Percentiles rank a stretch among this genome's conserved stretches.
These are phyloP conservation scores for Haematococcus sp. DNA, from an alignment of 139 green algal genomes.

Conservation along the genomic window DNA sequence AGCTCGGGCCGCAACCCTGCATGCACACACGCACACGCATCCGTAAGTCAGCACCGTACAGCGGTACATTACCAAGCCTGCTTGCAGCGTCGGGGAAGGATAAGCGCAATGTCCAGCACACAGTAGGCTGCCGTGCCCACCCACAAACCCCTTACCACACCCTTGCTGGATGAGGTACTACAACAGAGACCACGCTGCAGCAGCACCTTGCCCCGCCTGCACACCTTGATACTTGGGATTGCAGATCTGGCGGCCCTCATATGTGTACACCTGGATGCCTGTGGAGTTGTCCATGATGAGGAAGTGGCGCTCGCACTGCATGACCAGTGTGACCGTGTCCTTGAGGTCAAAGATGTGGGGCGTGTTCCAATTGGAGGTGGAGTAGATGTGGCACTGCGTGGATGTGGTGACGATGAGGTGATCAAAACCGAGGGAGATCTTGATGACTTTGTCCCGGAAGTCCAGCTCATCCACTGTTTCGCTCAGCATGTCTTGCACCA, in stretches of 20 bases:
- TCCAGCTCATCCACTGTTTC: conserved; percentile 73
- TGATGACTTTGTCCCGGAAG: conserved; percentile 71
- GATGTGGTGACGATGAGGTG: conserved; percentile 77
- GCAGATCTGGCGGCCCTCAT: conserved; percentile 70
- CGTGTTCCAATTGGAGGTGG: conserved; percentile 59
- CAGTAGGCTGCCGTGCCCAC: too few relatives aligned
- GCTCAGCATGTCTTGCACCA: conserved; percentile 50
- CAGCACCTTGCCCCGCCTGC: neutral
- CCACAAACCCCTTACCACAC: too few relatives aligned
- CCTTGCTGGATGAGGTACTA: too few relatives aligned
- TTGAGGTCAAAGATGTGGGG: conserved; percentile 76
- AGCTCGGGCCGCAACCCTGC: conserved; percentile 56
- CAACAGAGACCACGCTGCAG: too few relatives aligned
- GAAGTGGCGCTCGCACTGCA: conserved; percentile 58
- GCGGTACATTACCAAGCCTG: too few relatives aligned
- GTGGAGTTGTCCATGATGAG: conserved; percentile 51
- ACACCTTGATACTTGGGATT: conserved; percentile 62
- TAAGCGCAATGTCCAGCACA: too few relatives aligned
- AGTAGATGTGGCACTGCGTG: conserved; percentile 74
- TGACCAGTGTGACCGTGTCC: conserved; percentile 53
- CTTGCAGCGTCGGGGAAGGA: too few relatives aligned
- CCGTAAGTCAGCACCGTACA: too few relatives aligned
- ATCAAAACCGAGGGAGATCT: conserved; percentile 61
- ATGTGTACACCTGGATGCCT: conserved; percentile 69
- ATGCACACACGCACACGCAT: too few relatives aligned